Evolutionary conservation across 768 basidiomycete species (phyloP).

Genomic region (Suillus cothurnatus): DNA sequence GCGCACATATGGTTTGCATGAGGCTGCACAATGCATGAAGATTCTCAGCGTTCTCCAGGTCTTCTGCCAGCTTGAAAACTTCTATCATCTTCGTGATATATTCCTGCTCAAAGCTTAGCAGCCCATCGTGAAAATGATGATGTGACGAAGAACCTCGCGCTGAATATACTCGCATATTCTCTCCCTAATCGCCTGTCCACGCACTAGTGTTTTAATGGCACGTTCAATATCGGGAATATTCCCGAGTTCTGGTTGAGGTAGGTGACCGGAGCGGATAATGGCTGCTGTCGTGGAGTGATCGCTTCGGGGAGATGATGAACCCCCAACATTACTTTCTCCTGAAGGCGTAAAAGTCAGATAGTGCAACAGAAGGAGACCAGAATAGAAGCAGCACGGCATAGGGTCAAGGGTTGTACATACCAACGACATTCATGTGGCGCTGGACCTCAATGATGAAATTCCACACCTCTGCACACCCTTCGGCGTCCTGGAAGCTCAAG

Average conservation of each 20-base stretch:
- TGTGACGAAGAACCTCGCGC: constrained; percentile 58
- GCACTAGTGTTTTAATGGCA: constrained; percentile 72
- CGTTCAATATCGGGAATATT: constrained; percentile 80
- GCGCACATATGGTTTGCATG: constrained; percentile 92
- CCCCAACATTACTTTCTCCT: constrained; percentile 51
- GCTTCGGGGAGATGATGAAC: constrained; percentile 66
- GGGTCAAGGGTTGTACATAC: constrained; percentile 44
- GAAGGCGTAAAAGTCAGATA: constrained; percentile 19
- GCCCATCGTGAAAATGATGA: constrained; percentile 9
- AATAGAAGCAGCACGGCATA: constrained; percentile 8
- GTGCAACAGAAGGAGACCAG: constrained; percentile 17
- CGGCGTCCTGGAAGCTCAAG: constrained; percentile 93
- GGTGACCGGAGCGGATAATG: constrained; percentile 70
- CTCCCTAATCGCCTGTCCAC: constrained; percentile 76
- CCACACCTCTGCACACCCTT: constrained; percentile 97
- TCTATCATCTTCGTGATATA: constrained; percentile 87
- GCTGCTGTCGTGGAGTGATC: constrained; percentile 61
- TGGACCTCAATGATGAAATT: constrained; percentile 94
- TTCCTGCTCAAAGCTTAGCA: constrained; percentile 49
- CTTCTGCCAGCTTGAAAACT: constrained; percentile 87
- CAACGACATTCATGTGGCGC: constrained; percentile 70
- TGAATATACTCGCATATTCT: constrained; percentile 90
- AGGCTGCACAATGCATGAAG: constrained; percentile 88
- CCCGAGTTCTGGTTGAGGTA: constrained; percentile 76
- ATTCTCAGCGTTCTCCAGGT: constrained; percentile 88